Base-by-base conservation (phyloP, 805 yeast genomes). In the Wickerhamomyces silvicola region DNA sequence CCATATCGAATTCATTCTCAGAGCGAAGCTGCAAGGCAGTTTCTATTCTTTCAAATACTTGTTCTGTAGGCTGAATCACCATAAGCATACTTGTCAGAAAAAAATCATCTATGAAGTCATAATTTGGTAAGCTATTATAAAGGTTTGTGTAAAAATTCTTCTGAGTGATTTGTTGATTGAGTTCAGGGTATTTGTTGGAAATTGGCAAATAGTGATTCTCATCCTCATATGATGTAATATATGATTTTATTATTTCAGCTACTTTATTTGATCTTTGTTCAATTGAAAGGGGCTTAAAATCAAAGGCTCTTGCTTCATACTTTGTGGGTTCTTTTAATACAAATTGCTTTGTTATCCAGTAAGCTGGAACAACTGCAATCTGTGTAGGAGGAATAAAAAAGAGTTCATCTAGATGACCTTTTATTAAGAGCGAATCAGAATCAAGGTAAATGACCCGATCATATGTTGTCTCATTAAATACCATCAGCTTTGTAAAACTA, bases 391-490 rank as follows among this genome's bases (percentile, higher is more conserved):
- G 64, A 6, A 56, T 14, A 20, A 57, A 51, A 31, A 60, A 57
- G 17, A 58, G 41, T 28, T 62, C 62, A 41, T 65, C 70, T 53
- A 66, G 36, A 20, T 55, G 33, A 6, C 42, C 36, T 13, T 50
- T 22, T 6, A 68, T 38, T 54, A 60, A 49, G 7, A 41, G 33
- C 5, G 70, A 52, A 46, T 70, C 76, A 3, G 71, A 55, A 46
- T 71, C 77, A 31, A 71, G 51, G 41, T 54, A 68, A 7, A 71
- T 56, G 13, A 71, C 42, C 22, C 73, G 43, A 22, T 66, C 64
- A 36, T 56, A 71, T 26, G 63, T 57, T 2, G 41, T 39, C 32
- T 54, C 55, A 24, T 56, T 50, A 43, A 70, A 71, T 2, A 62
- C 56, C 35, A 59, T 56, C 13, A 70, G 51, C 41, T 71, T 71